These are phyloP conservation scores for Nepenthes gracilis DNA, from an alignment of 148 eudicot species.

Conservation along the genomic window DNA sequence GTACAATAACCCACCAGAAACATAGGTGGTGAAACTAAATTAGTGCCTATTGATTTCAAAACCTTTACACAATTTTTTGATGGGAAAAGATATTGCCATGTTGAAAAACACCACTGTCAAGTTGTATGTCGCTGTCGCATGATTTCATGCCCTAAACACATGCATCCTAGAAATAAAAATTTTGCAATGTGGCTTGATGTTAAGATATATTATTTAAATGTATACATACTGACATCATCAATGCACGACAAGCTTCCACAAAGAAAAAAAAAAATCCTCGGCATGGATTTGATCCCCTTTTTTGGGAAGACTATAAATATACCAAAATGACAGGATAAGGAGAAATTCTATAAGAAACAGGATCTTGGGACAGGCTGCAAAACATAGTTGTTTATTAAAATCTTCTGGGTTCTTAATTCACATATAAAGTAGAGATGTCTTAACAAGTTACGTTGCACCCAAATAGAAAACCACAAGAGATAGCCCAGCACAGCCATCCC, in stretches of 20 bases:
- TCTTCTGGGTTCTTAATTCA: neutral
- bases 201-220: too few species aligned
- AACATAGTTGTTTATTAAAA: constrained; percentile 2
- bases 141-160: too few species aligned
- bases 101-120: neutral
- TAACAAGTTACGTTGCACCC: constrained; percentile 44
- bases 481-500: constrained; percentile 81
- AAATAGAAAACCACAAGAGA: constrained; percentile 70
- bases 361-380: constrained; percentile 84
- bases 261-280: too few species aligned
- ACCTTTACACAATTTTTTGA: neutral
- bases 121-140: too few species aligned
- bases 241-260: too few species aligned
- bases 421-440: constrained; percentile 6
- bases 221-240: too few species aligned
- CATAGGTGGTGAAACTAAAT: neutral
- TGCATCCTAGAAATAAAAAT: too few species aligned
- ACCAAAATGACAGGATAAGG: constrained; percentile 92
- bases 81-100: too few species aligned
- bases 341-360: constrained; percentile 83
- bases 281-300: too few species aligned
- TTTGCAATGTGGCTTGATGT: too few species aligned
- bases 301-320: constrained; percentile 10
- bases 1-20: constrained; percentile 21
- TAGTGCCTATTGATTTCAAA: neutral